phyloP scores from a whole-genome alignment of 2,329 filamentous ascomycete species.

The Colletotrichum endophyticum region DNA sequence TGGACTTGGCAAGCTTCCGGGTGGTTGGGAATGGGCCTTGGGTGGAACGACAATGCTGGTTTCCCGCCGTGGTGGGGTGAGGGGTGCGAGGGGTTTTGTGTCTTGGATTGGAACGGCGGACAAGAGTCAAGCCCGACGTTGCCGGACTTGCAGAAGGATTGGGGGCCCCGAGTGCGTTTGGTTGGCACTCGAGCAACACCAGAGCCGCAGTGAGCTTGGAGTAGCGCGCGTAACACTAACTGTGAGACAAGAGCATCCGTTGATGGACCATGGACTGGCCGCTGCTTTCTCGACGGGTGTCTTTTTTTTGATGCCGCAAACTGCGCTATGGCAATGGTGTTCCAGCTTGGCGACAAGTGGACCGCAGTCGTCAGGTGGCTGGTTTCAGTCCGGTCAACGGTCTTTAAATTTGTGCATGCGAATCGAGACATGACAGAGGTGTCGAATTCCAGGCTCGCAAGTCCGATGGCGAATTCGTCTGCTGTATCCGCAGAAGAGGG shows the following conservation, averaged over 20 bases:
- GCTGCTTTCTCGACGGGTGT: background rate
- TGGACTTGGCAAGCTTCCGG: background rate
- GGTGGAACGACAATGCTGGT: conserved; percentile 2
- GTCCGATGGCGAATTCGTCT: background rate
- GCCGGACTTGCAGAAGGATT: background rate
- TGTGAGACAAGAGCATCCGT: background rate
- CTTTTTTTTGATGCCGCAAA: background rate
- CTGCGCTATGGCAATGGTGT: background rate
- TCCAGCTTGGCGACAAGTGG: background rate
- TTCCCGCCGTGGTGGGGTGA: conserved; percentile 6
- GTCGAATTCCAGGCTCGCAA: background rate
- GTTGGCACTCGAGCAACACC: background rate
- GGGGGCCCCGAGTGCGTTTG: background rate
- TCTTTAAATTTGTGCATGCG: background rate
- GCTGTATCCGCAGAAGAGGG: background rate
- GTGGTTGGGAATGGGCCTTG: conserved; percentile 7
- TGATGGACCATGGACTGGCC: background rate
- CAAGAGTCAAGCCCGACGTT: background rate
- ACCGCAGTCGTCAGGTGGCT: background rate
- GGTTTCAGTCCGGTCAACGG: background rate
- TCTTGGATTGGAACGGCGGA: background rate
- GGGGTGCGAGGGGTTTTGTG: background rate
- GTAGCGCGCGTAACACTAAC: background rate
- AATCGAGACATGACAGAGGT: background rate
- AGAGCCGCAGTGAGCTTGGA: background rate